Evolutionary conservation across 371 early-diverging fungal species (phyloP), one percentile per base, ranked within the genome.

Genomic region (Nematocida sp.): DNA sequence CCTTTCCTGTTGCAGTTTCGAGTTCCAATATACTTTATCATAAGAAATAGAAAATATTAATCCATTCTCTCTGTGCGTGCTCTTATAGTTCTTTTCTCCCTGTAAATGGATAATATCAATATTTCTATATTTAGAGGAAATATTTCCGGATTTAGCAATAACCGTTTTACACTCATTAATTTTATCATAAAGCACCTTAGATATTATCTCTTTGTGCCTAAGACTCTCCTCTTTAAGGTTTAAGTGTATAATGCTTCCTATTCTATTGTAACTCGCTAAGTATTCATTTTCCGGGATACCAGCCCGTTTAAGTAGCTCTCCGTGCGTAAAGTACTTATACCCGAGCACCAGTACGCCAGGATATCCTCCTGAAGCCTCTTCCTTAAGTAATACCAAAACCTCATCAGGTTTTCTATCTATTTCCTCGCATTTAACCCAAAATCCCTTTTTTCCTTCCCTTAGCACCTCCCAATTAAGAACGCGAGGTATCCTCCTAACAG

Each of bases 21-120:
- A 94, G 85, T 97, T 97, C 96, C 96, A 96, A 82, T 97, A 97
- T 2, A 96, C 97, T 77, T 90, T 88, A 18, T 93, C 90, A 76
- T 93, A 95, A 79, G 95, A 94, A 76, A 97, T 91, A 59, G 86
- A 85, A 84, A 95, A 95, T 55, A 81, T 84, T 81, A 94, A 93
- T 3, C 87, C 89, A 79, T 90, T 89, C 81, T 96, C 97, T 79
- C 87, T 87, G 90, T 91, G 83, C 2, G 80, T 38, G 20, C 82
- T 83, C 55, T 77, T 75, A 23, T 69, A 55, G 49, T 55, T 40
- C 18, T 51, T 36, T 2, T 71, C 69, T 3, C 82, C 83, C 38
- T 67, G 81, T 26, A 85, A 55, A 9, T 82, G 65, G 55, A 83
- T 82, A 55, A 79, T 56, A 35, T 82, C 78, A 65, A 78, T 80